phyloP scores from a whole-genome alignment of 1,284 basidiomycete species.

The Cutaneotrichosporon sp. region DNA sequence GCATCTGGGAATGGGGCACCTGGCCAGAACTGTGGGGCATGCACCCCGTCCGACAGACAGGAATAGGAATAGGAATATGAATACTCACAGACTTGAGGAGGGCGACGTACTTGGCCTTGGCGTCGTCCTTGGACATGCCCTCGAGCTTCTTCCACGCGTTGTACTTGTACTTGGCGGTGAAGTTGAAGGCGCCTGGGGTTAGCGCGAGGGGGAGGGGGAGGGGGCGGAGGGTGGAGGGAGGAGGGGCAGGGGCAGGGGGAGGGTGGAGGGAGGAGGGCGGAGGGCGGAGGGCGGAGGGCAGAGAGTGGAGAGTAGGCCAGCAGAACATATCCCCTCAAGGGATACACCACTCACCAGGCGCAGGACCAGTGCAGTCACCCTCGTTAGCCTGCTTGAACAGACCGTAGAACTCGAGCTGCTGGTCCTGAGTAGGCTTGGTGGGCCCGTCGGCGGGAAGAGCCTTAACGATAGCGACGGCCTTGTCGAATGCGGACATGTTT shows the following conservation, averaged over 20 bases:
- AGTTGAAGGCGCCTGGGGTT: conserved; percentile 44
- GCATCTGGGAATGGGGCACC: neutral
- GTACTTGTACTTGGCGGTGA: conserved; percentile 56
- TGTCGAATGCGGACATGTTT: conserved; percentile 56
- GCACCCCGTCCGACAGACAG: neutral
- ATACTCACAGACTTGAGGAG: conserved; percentile 65
- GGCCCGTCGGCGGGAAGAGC: conserved; percentile 75
- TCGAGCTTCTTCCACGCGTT: conserved; percentile 82
- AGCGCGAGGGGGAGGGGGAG: neutral
- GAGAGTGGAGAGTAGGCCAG: too few relatives aligned
- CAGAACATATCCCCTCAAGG: too few relatives aligned
- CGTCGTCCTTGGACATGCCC: conserved; percentile 69
- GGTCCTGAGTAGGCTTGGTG: conserved; percentile 70
- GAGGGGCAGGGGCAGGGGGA: too few relatives aligned
- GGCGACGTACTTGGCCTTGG: conserved; percentile 69
- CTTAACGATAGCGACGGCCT: conserved; percentile 68
- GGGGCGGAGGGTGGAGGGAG: too few relatives aligned
- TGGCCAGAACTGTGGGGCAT: neutral
- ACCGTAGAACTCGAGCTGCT: conserved; percentile 87
- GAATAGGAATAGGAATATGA: too few relatives aligned
- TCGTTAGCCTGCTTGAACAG: conserved; percentile 85
- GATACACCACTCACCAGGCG: conserved; percentile 39
- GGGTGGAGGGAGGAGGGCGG: too few relatives aligned
- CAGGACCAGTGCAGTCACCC: conserved; percentile 57
- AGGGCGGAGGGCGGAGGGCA: too few relatives aligned